Evolutionary conservation across 78 protist genomes (phyloP), one percentile per base, ranked within the genome.

Genomic region (Trichosphaerium sp.): DNA sequence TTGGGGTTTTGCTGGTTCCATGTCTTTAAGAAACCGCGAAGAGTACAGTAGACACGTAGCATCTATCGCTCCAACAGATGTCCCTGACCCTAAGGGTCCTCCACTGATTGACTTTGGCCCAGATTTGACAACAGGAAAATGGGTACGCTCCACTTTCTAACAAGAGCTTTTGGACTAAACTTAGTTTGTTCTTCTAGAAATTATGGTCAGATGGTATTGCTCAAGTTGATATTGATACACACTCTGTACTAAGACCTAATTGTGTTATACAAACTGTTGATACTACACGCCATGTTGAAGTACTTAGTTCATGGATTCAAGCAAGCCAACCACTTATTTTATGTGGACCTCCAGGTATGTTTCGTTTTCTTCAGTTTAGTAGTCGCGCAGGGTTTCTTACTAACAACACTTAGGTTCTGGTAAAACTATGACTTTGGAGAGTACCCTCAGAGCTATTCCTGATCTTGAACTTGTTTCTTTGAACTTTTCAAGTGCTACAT

Each of bases 341-440:
- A 6, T 93, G 97, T 55, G 99, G 99, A 6, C 98, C 98, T 8
- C 97, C 99, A 10, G 99, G 97, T 10, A 59, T 68, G 78, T 10
- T 25, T 6, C 67, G 4, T 40, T 14, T 21, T 18, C 25, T 14
- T 14, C 61, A 21, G n/a, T 18, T 14, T 57, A 18, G 61, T 15
- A 34, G 29, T 18, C n/a, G 18, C 41, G 41, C 61, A 15, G 61
- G 61, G 15, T 25, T 14, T n/a, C 25, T 25, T 60, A 7, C 38
- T 4, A 4, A n/a, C 4, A 4, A 6, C 42, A 6, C 42, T 7
- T 57, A 8, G 6, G 82, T 23, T 69, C 85, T 0, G 99, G 97
- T 23, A 93, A 96, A 80, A 88, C 97, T 21, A 96, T 96, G 99
- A 88, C 97, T 14, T 83, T 93, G 37, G 44, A 82, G 14, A 40